Conservation (phyloP, 345 rosid species). For the Eucalyptus polybractea region DNA sequence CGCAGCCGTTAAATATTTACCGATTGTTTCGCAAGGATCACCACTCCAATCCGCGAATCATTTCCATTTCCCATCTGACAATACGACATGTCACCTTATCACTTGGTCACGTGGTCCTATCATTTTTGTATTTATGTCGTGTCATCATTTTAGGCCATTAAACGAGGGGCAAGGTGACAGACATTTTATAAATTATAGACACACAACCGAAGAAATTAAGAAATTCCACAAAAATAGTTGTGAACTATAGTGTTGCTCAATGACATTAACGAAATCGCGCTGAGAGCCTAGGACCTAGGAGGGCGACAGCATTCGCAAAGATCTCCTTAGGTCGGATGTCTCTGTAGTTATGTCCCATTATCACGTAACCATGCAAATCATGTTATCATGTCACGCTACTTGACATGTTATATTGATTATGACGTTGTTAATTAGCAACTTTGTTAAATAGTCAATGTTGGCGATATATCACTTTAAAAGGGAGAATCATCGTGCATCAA, state of each 20-base stretch:
- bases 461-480: neutral
- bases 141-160: neutral
- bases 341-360: neutral
- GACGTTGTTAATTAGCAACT: neutral
- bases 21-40: neutral
- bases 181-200: neutral
- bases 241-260: neutral
- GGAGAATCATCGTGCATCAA: neutral
- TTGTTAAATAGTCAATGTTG: neutral
- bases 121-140: neutral
- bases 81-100: neutral
- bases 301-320: neutral
- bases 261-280: neutral
- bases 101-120: neutral
- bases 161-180: neutral
- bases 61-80: neutral
- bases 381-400: neutral
- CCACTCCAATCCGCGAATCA: neutral
- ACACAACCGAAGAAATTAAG: neutral
- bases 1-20: neutral
- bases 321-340: neutral
- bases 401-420: neutral
- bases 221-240: neutral
- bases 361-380: accelerated
- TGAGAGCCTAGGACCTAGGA: neutral